Evolutionary conservation across 1,284 basidiomycete species (phyloP), one percentile per base, ranked within the genome.

Genomic region (Cutaneotrichosporon spelunceum): DNA sequence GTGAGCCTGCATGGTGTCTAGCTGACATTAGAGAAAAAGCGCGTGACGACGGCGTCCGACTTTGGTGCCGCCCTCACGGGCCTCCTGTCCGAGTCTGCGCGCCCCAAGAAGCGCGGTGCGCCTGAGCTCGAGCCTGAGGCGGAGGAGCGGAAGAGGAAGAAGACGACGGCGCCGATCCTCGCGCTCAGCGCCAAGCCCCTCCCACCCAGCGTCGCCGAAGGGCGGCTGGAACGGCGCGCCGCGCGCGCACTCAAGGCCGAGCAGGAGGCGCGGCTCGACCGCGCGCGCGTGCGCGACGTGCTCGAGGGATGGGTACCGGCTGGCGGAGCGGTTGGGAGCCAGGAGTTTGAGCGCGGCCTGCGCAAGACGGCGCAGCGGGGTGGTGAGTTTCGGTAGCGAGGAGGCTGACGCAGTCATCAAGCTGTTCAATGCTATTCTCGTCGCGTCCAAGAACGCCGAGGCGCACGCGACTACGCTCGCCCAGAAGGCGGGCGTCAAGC

Each of bases 371-470:
- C 79, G 16, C 79, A 80, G 67, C 66, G 77, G 44, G 79, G 79
- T 72, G 79, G 79, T 79, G 58, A 75, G 79, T 77, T 19, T 44
- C 14, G 42, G 26, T 3, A 47, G 23, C 9, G 44, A 45, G 44
- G 10, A 11, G 10, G 44, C 52, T 54, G 14, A 53, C 19, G 23
- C 63, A 80, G 79, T 80, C 27, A 77, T 80, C 75, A 79, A 79
- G 56, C 75, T 80, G 23, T 80, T 80, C 73, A 80, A 80, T 64
- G 79, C 79, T 9, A 80, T 80, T 59, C 71, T 80, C 11, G 68
- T 74, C 33, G 75, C 76, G 7, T 75, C 78, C 14, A 71, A 72
- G 56, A 72, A 72, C 42, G 68, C 73, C 44, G 76, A 78, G 65
- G 68, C 64, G 8, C 70, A 70, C 5, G 62, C 64, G 8, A 63